Evolutionary conservation across 352 stramenopile genomes (phyloP).

Genomic region (Pythium insidiosum): DNA sequence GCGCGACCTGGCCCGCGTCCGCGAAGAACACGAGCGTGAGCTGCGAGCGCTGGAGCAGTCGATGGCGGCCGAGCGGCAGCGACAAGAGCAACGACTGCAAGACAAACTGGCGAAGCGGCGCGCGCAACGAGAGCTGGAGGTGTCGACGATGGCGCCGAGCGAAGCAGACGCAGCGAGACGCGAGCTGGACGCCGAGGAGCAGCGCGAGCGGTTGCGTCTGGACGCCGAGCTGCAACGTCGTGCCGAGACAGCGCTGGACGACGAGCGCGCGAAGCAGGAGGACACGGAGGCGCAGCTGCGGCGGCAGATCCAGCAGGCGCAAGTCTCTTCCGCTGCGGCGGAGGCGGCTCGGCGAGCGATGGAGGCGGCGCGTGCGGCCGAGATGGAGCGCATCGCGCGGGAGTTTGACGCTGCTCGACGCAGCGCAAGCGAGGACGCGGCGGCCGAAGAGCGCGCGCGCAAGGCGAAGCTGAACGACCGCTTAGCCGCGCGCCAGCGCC

Average conservation of each 20-base stretch:
- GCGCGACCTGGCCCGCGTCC: slow-evolving; percentile 19
- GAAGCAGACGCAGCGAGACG: background rate
- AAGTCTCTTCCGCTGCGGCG: slow-evolving; percentile 26
- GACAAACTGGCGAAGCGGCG: slow-evolving; percentile 12
- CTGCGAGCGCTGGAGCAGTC: background rate
- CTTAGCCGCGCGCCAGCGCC: slow-evolving; percentile 4
- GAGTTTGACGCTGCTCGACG: slow-evolving; percentile 33
- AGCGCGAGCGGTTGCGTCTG: slow-evolving; percentile 2
- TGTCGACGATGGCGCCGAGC: background rate
- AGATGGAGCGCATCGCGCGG: slow-evolving; percentile 48
- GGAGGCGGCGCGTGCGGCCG: slow-evolving; percentile 32
- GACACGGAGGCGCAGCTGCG: slow-evolving; percentile 37
- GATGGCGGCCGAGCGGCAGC: slow-evolving; percentile 19
- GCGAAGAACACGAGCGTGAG: slow-evolving; percentile 9
- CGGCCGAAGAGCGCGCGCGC: background rate
- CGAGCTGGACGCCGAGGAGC: slow-evolving; percentile 2
- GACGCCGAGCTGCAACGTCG: slow-evolving; percentile 9
- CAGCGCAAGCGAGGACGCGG: slow-evolving; percentile 1
- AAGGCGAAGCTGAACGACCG: slow-evolving; percentile 6
- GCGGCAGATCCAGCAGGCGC: slow-evolving; percentile 25
- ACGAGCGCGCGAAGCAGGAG: slow-evolving; percentile 44
- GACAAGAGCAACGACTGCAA: slow-evolving; percentile 56
- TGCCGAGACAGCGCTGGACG: slow-evolving; percentile 19
- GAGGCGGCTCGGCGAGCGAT: slow-evolving; percentile 28
- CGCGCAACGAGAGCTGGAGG: slow-evolving; percentile 6